Conservation (phyloP, 176 grass and related monocot genomes). For the Stipa capillata region DNA sequence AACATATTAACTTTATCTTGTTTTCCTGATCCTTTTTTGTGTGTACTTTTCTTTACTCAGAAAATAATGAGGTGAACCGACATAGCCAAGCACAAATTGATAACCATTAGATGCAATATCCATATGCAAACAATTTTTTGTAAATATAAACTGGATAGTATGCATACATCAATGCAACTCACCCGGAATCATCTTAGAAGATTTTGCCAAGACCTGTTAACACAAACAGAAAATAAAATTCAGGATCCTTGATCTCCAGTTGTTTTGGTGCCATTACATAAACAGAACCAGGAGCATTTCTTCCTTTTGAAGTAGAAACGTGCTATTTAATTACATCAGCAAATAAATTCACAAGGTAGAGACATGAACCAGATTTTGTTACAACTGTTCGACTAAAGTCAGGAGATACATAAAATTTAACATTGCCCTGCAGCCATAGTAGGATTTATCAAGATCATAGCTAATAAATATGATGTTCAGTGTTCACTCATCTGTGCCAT, state of each 20-base stretch:
- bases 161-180: conserved; percentile 15
- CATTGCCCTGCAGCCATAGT: no score
- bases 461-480: neutral
- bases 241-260: neutral
- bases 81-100: neutral
- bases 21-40: neutral
- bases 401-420: no score
- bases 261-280: neutral
- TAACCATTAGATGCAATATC: neutral
- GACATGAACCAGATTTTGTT: neutral
- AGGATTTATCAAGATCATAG: neutral
- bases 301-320: neutral
- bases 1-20: neutral
- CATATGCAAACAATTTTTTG: neutral
- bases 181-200: conserved; percentile 99
- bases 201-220: conserved; percentile 89
- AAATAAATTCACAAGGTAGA: neutral
- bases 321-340: neutral
- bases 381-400: no score
- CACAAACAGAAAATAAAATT: conserved; percentile 18
- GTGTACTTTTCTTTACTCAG: neutral
- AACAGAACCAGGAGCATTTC: neutral
- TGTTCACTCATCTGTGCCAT: neutral
- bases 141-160: neutral
- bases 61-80: neutral